Percentiles rank a stretch among this genome's conserved stretches.
phyloP scores from a whole-genome alignment of 1,139 yeast genomes.

The Candida sanyaensis region DNA sequence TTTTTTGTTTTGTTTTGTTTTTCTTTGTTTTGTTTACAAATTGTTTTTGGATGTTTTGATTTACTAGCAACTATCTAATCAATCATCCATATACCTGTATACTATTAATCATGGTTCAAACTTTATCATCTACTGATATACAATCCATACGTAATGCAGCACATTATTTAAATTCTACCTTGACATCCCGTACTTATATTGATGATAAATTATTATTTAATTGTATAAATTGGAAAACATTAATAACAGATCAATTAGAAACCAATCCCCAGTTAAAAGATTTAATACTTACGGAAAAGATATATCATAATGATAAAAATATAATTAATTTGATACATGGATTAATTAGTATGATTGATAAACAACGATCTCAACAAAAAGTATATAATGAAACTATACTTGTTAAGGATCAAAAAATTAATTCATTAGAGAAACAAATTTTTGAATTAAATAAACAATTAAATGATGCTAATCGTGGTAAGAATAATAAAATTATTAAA shows the following conservation, averaged over 20 bases:
- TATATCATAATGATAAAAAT: slow-evolving; percentile 45
- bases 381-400: slow-evolving; percentile 31
- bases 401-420: slow-evolving; percentile 33
- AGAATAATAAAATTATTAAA: slow-evolving; percentile 19
- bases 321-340: slow-evolving; percentile 45
- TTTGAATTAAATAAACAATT: slow-evolving; percentile 23
- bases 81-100: not conserved
- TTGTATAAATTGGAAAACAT: slow-evolving; percentile 36
- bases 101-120: not conserved
- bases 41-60: too few species aligned
- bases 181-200: slow-evolving; percentile 40
- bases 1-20: too few species aligned
- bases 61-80: too few species aligned
- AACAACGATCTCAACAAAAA: slow-evolving; percentile 36
- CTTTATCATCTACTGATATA: slow-evolving; percentile 1
- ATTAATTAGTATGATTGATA: slow-evolving; percentile 40
- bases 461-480: slow-evolving; percentile 17
- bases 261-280: slow-evolving; percentile 17
- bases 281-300: slow-evolving; percentile 26
- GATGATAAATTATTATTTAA: slow-evolving; percentile 33
- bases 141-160: slow-evolving; percentile 26
- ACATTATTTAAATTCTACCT: slow-evolving; percentile 37
- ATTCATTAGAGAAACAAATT: slow-evolving; percentile 25
- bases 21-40: too few species aligned
- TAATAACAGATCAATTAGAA: slow-evolving; percentile 22